Base-by-base conservation (phyloP, 2,329 filamentous ascomycete species). In the Stachybotrys chartarum region DNA sequence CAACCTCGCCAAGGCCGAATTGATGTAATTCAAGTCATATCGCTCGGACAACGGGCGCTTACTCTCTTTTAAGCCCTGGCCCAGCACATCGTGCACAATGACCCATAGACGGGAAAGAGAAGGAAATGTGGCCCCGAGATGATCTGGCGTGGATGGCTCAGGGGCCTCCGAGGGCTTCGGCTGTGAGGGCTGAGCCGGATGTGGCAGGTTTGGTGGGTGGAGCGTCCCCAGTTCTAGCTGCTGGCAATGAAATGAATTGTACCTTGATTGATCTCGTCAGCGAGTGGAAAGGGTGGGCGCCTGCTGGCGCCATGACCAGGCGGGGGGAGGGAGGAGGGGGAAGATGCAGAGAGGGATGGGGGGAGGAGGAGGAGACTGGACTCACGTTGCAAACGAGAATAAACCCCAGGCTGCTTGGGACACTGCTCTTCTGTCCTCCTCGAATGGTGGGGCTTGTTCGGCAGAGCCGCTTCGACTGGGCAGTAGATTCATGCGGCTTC, bases 21-120 rank as follows among this genome's bases (percentile, higher is more conserved):
- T 63, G n/a, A 70, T 62, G 1, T 68, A 58, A 3, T 64, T 58
- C 1, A 69, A 64, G 42, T 72, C 64, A 48, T 70, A 67, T 50
- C 61, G 60, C 53, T 71, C 69, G 1, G 64, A 64, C 46, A 69
- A 63, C 8, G 58, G 57, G 14, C 64, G 51, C 14, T 57, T 55
- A 54, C 10, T 56, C 16, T n/a, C 11, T 30, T 1, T 55, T 30
- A 2, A 46, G 24, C 42, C 48, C 59, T 58, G 45, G 55, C 60
- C 59, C 65, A 18, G 51, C 56, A 65, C 61, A 16, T 63, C 62
- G 6, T 68, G 62, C 1, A 68, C 55, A 18, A 72, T 68, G 7
- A 55, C 46, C 69, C 70, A 71, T 52, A 71, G 67, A 7, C 59
- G 59, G 56, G 68, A 72, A 2, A 70, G n/a, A 1, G 56, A 55